Conservation (phyloP, 148 eudicot species). For the Chenopodium quinoa region DNA sequence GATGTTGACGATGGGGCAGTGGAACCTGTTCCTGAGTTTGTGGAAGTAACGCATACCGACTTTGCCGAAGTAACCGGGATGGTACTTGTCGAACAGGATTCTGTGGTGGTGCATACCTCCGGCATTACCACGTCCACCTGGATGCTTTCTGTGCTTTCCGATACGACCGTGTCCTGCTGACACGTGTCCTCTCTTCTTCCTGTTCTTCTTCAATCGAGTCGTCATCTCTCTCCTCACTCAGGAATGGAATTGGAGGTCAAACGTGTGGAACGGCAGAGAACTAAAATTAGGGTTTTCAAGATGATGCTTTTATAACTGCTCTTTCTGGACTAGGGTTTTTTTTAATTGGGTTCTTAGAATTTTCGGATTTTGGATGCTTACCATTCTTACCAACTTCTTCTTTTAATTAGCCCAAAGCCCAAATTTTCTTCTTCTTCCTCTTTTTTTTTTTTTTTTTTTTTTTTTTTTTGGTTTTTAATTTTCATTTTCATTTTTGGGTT, state of each 20-base stretch:
- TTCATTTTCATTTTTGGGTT: too few relatives aligned
- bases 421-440: too few relatives aligned
- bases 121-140: constrained; percentile 49
- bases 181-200: constrained; percentile 57
- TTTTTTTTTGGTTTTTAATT: too few relatives aligned
- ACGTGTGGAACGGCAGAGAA: not conserved
- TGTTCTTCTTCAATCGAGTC: constrained; percentile 39
- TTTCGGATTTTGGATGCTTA: too few relatives aligned
- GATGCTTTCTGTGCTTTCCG: constrained; percentile 51
- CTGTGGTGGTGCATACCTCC: constrained; percentile 56
- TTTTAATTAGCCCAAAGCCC: too few relatives aligned
- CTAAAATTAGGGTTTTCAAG: not conserved
- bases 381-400: too few relatives aligned
- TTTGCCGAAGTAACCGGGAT: constrained; percentile 48
- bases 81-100: constrained; percentile 51
- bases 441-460: too few relatives aligned
- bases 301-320: not conserved
- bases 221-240: constrained; percentile 28
- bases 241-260: not conserved
- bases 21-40: constrained; percentile 41
- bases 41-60: constrained; percentile 51
- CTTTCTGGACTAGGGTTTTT: not conserved
- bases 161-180: constrained; percentile 50
- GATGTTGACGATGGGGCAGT: constrained; percentile 42
- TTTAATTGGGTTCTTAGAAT: not conserved